These are phyloP conservation scores for Venturia nashicola DNA, from an alignment of 2,329 filamentous ascomycete genomes.

Conservation along the genomic window DNA sequence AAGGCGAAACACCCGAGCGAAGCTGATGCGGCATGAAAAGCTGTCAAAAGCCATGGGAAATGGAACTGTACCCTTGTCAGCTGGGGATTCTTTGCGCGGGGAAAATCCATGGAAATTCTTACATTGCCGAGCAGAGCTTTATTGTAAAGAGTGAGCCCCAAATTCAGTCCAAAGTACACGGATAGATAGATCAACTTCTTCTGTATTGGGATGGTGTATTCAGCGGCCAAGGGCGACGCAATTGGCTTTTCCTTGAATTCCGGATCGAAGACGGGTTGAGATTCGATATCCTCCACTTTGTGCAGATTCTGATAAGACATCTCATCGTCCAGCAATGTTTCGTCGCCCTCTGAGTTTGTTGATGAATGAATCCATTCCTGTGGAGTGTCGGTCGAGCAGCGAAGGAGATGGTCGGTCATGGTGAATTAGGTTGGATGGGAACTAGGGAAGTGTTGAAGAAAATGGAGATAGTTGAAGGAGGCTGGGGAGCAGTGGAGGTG, in stretches of 20 bases:
- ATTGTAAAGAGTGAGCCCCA: constrained; percentile 45
- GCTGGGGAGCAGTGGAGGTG: neutral
- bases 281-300: constrained; percentile 8
- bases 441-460: neutral
- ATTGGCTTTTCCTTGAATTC: neutral
- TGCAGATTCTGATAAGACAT: neutral
- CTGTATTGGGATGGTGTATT: constrained; percentile 33
- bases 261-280: constrained; percentile 2
- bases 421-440: no score
- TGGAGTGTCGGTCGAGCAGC: neutral
- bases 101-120: neutral
- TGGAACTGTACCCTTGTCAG: constrained; percentile 31
- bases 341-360: neutral
- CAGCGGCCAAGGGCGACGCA: constrained; percentile 13
- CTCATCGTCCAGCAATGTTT: neutral
- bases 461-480: neutral
- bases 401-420: neutral
- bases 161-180: constrained; percentile 40
- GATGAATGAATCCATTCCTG: neutral
- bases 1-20: constrained; percentile 44
- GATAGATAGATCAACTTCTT: constrained; percentile 40
- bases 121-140: constrained; percentile 44
- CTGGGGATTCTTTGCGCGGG: neutral
- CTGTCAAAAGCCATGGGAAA: constrained; percentile 50
- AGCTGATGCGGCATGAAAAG: constrained; percentile 45